These are phyloP conservation scores for Coccomyxa subellipsoidea DNA, from an alignment of 163 green algal species.

Conservation along the genomic window DNA sequence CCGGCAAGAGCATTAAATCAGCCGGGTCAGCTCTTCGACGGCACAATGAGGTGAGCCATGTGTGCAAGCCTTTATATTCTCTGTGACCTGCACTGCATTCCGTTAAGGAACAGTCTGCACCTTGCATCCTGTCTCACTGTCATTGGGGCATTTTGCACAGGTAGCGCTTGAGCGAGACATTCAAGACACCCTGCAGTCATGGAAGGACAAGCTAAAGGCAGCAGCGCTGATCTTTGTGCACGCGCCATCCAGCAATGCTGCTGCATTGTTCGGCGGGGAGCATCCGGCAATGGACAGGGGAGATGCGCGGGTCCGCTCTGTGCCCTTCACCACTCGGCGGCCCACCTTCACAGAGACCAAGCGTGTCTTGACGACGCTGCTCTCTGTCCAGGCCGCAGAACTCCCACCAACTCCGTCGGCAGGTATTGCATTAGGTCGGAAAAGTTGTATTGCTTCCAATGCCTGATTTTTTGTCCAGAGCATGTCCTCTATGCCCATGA, in stretches of 20 bases:
- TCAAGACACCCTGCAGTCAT: constrained; percentile 58
- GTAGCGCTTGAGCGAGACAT: constrained; percentile 70
- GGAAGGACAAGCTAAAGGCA: constrained; percentile 45
- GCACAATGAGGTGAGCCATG: constrained; percentile 75
- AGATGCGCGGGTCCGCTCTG: constrained; percentile 64
- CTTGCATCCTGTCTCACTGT: too few relatives aligned
- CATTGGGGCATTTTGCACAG: constrained; percentile 2
- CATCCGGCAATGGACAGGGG: constrained; percentile 39
- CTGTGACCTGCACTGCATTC: too few relatives aligned
- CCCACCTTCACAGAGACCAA: constrained; percentile 85
- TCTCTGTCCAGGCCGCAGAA: constrained; percentile 50
- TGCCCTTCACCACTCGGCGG: constrained; percentile 79
- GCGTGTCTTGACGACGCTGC: constrained; percentile 63
- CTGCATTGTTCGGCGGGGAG: constrained; percentile 41
- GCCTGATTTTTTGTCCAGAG: too few relatives aligned
- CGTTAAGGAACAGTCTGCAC: too few relatives aligned
- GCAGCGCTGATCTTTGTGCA: constrained; percentile 70
- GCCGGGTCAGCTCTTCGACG: constrained; percentile 81
- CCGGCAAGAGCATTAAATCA: constrained; percentile 77
- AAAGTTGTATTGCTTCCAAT: too few relatives aligned
- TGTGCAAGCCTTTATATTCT: too few relatives aligned
- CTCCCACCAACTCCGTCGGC: constrained; percentile 3
- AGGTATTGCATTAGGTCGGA: neutral
- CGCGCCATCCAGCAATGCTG: constrained; percentile 21
- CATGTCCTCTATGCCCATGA: too few relatives aligned